Conservation (phyloP, 2,329 filamentous ascomycete species). For the Alternaria triticimaculans region DNA sequence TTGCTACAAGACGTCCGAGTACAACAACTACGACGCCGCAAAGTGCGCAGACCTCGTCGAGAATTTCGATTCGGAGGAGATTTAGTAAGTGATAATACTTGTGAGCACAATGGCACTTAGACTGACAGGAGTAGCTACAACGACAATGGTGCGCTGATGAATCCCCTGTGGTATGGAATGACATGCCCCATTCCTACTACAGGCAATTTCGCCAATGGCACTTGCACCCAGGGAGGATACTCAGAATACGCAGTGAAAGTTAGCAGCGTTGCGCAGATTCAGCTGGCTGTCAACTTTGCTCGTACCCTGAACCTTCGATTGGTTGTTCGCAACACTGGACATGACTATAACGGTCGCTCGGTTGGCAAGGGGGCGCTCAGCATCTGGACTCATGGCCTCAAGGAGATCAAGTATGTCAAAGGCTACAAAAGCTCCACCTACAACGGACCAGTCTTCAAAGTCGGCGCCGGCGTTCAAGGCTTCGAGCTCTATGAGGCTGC, state of each 20-base stretch:
- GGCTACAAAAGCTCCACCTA: constrained; percentile 36
- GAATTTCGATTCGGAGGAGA: constrained; percentile 23
- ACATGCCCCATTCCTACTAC: constrained; percentile 31
- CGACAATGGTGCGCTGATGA: constrained; percentile 36
- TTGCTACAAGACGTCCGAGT: constrained; percentile 37
- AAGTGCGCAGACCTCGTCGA: constrained; percentile 30
- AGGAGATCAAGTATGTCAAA: constrained; percentile 37
- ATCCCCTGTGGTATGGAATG: constrained; percentile 38
- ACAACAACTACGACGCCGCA: constrained; percentile 36
- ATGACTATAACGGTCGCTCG: constrained; percentile 41
- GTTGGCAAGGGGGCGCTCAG: constrained; percentile 36
- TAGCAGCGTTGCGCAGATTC: constrained; percentile 40
- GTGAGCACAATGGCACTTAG: neutral
- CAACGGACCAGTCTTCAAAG: constrained; percentile 38
- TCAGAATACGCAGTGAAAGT: constrained; percentile 38
- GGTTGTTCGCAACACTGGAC: constrained; percentile 36
- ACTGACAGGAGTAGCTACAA: constrained; percentile 22
- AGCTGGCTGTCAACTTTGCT: constrained; percentile 44
- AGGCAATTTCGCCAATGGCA: constrained; percentile 25
- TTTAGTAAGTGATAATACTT: constrained; percentile 25
- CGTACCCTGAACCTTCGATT: constrained; percentile 40
- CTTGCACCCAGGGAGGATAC: constrained; percentile 41
- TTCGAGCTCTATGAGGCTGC: constrained; percentile 40
- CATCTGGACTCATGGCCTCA: constrained; percentile 41
- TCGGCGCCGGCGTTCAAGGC: constrained; percentile 42